phyloP scores from a whole-genome alignment of 2,329 filamentous ascomycete species.

The Alternaria longipes region DNA sequence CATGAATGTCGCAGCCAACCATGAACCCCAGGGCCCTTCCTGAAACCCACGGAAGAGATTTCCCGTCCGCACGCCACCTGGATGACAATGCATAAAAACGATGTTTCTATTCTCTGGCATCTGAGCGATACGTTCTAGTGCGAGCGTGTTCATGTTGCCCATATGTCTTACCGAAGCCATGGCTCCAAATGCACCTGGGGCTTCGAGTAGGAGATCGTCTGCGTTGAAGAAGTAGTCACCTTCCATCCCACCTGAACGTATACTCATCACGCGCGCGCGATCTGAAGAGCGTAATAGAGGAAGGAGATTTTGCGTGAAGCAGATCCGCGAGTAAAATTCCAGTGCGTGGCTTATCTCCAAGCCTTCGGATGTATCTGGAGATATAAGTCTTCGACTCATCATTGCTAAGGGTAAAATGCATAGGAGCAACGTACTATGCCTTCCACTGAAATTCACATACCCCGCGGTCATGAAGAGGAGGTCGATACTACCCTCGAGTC shows the following conservation, averaged over 20 bases:
- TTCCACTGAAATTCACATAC: not conserved
- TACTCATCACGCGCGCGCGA: conserved; percentile 43
- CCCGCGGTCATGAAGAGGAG: not conserved
- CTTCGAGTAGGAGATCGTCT: conserved; percentile 50
- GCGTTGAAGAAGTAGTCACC: conserved; percentile 30
- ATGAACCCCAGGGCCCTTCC: conserved; percentile 24
- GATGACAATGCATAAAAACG: conserved; percentile 51
- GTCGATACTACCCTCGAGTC: not conserved
- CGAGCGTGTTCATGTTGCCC: conserved; percentile 42
- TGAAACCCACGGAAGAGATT: conserved; percentile 30
- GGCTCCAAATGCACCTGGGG: conserved; percentile 41
- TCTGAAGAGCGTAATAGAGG: conserved; percentile 47
- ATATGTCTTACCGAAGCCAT: conserved; percentile 42
- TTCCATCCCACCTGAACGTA: conserved; percentile 50
- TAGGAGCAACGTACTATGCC: not conserved
- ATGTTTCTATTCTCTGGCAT: conserved; percentile 40
- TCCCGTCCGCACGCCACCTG: conserved; percentile 51
- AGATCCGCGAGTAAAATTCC: conserved; percentile 56
- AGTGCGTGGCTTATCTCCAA: conserved; percentile 52
- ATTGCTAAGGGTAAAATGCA: not conserved
- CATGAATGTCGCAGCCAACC: conserved; percentile 13
- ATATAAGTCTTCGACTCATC: not conserved
- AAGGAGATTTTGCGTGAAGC: conserved; percentile 54
- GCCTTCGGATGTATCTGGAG: conserved; percentile 48
- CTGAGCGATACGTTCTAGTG: conserved; percentile 34